Evolutionary conservation across 2,329 filamentous ascomycete genomes (phyloP), one percentile per base, ranked within the genome.

Genomic region (Aspergillus candidus): DNA sequence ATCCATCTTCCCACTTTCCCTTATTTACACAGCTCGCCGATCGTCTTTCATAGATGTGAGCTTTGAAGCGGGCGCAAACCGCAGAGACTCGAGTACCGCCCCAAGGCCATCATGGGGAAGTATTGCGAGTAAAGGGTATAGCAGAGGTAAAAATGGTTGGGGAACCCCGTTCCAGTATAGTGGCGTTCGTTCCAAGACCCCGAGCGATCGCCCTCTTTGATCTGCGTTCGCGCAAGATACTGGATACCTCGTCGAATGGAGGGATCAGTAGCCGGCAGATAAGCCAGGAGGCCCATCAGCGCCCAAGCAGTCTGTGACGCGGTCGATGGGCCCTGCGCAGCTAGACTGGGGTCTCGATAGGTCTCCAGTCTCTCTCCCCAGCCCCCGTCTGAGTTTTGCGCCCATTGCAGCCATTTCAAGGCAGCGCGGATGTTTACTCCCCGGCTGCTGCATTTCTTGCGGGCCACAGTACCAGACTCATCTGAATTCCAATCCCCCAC

Each of bases 271-370:
- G 38, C 33, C 1, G 46, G 36, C 7, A 44, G 30, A 31, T 42
- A 35, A 6, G 54, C 15, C 12, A 62, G 34, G 27, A 65, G 27
- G 1, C 40, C 58, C 51, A 64, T 55, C 1, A 62, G 32, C 1
- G 47, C 61, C 62, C 62, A 66, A 0, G 60, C 58, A 2, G 62
- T 61, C 49, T 66, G 63, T 5, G 60, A 58, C 1, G 63, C 41
- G 1, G 61, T 64, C 8, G 53, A 58, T 3, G 35, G 22, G 10
- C 54, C 56, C 14, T 34, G 38, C 0, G 47, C 56, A 6, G 47
- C 49, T 8, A 29, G 40, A 3, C 30, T 6, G 7, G 48, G 39
- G 35, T 53, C 35, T 7, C 43, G 17, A 34, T 65, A 64, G 1
- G 56, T 48, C 1, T 39, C 39, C 0, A 57, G 14, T 3, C 38